Evolutionary conservation across 768 basidiomycete species (phyloP).

Genomic region (Phaffia tasmanica): DNA sequence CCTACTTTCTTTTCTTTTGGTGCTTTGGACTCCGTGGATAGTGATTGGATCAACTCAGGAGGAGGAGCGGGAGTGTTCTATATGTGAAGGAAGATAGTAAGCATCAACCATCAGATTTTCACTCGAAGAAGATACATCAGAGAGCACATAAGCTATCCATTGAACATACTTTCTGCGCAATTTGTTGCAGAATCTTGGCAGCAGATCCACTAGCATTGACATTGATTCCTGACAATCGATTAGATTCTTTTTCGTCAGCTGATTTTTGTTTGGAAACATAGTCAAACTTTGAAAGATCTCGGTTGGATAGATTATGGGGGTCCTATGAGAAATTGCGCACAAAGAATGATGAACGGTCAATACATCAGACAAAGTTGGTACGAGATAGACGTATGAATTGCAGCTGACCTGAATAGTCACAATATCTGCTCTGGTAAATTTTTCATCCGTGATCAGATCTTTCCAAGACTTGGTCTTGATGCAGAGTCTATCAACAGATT

Average conservation of each 20-base stretch:
- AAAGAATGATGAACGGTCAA: too few relatives aligned
- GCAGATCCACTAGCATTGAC: conserved; percentile 40
- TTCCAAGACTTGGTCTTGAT: conserved; percentile 51
- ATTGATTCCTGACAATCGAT: conserved; percentile 40
- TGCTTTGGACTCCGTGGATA: not conserved
- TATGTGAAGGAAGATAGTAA: not conserved
- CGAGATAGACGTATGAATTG: too few relatives aligned
- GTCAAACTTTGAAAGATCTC: conserved; percentile 41
- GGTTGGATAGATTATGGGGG: conserved; percentile 38
- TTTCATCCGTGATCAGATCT: conserved; percentile 74
- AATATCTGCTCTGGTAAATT: conserved; percentile 79
- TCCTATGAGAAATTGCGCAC: conserved; percentile 29
- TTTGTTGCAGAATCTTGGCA: conserved; percentile 37
- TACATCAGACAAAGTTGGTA: too few relatives aligned
- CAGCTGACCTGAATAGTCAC: conserved; percentile 68
- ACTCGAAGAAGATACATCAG: too few relatives aligned
- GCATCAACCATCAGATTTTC: not conserved
- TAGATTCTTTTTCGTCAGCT: conserved; percentile 32
- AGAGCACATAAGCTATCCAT: not conserved
- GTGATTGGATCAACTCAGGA: conserved; percentile 26
- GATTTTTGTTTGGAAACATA: conserved; percentile 40
- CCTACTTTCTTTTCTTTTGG: conserved; percentile 24
- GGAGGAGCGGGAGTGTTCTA: conserved; percentile 14
- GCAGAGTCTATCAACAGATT: conserved; percentile 47
- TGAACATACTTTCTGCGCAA: conserved; percentile 37